Percentiles rank a stretch among this genome's conserved stretches.
phyloP scores from a whole-genome alignment of 176 grass and related monocot genomes.

The Hordeum marinum region DNA sequence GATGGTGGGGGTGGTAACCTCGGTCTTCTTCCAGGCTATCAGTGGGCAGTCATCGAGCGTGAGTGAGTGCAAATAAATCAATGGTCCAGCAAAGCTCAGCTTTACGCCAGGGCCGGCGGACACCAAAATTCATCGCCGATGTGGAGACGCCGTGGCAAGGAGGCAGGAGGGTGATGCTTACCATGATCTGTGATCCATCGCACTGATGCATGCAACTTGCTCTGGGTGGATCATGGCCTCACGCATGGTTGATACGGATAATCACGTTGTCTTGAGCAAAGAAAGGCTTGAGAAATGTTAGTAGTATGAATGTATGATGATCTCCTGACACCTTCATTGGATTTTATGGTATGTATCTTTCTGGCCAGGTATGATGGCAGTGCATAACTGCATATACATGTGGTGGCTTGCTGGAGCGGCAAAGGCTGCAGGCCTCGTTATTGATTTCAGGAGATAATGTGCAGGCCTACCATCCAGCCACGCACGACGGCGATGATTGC shows the following conservation, averaged over 20 bases:
- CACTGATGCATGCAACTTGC: neutral
- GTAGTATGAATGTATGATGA: neutral
- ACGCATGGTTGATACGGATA: too few relatives aligned
- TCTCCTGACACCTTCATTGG: neutral
- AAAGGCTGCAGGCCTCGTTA: constrained; percentile 31
- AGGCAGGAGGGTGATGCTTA: neutral
- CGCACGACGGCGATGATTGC: constrained; percentile 1
- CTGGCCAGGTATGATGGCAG: neutral
- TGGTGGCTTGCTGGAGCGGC: constrained; percentile 28
- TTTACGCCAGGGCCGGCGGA: neutral
- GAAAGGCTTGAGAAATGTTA: too few relatives aligned
- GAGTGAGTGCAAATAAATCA: neutral
- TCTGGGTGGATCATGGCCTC: too few relatives aligned
- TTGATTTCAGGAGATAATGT: constrained; percentile 34
- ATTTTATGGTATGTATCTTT: neutral
- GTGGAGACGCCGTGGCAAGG: neutral
- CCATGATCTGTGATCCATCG: neutral
- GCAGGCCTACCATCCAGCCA: too few relatives aligned
- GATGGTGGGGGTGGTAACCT: constrained; percentile 22
- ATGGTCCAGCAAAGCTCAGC: neutral
- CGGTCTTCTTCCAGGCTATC: constrained; percentile 22
- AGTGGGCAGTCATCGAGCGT: neutral
- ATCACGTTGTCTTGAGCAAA: too few relatives aligned
- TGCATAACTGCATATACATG: neutral
- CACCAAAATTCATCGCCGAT: neutral